A percentile compares a stretch with the other conserved stretches of the same genome.
Evolutionary conservation across 140 eudicot species (phyloP).

Genomic region (Ambrosia hybrid): DNA sequence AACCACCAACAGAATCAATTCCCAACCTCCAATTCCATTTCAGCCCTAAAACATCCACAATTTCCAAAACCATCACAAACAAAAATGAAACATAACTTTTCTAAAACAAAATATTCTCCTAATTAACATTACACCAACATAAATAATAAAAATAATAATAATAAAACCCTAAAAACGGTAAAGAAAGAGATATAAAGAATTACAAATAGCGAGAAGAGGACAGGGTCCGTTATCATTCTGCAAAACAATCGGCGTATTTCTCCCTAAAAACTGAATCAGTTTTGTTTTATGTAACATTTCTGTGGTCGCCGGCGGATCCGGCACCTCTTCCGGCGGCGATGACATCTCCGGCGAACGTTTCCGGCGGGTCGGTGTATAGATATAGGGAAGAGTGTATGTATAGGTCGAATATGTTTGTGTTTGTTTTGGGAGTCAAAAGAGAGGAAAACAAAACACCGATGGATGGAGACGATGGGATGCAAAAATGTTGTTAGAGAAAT

Average conservation of each 20-base stretch:
- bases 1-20: not conserved
- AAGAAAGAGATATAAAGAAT: slow-evolving; percentile 13
- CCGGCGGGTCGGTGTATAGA: slow-evolving; percentile 20
- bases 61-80: not conserved
- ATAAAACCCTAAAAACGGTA: slow-evolving; percentile 33
- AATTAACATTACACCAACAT: slow-evolving; percentile 4
- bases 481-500: slow-evolving; percentile 12
- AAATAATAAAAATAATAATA: not conserved
- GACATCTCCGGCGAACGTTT: slow-evolving; percentile 11
- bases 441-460: slow-evolving; percentile 21
- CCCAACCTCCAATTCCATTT: slow-evolving; percentile 10
- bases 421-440: slow-evolving; percentile 12
- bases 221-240: slow-evolving; percentile 98
- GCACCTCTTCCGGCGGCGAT: slow-evolving; percentile 26
- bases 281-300: slow-evolving; percentile 77
- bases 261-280: slow-evolving; percentile 63
- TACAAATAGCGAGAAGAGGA: slow-evolving; percentile 95
- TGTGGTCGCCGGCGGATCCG: slow-evolving; percentile 24
- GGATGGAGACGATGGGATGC: slow-evolving; percentile 34
- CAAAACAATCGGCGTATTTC: slow-evolving; percentile 69
- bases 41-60: slow-evolving; percentile 22
- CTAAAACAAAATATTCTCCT: slow-evolving; percentile 16
- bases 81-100: slow-evolving; percentile 4
- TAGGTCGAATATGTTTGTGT: not conserved
- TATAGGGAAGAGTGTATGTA: slow-evolving; percentile 9